A percentile compares a stretch with the other conserved stretches of the same genome.
These are phyloP conservation scores for Kodamaea laetipori DNA, from an alignment of 805 yeast species.

Conservation along the genomic window DNA sequence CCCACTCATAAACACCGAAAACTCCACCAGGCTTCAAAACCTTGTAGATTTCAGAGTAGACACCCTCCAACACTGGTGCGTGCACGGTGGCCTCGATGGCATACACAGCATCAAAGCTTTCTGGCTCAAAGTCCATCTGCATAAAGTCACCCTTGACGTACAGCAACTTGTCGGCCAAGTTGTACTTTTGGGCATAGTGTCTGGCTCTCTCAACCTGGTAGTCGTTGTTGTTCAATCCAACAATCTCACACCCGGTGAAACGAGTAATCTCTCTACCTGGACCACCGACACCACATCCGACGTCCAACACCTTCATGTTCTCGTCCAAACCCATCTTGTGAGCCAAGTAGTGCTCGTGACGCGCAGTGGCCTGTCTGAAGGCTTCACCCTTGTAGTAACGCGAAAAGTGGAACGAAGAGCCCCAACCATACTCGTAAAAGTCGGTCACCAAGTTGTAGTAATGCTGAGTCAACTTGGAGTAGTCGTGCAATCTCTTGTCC, in stretches of 20 bases:
- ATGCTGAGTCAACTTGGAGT: conserved; percentile 88
- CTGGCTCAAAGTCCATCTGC: conserved; percentile 96
- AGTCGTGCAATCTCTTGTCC: conserved; percentile 73
- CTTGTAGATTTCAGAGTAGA: conserved; percentile 89
- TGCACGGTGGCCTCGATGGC: conserved; percentile 99
- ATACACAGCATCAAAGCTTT: conserved; percentile 91
- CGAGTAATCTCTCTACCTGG: conserved; percentile 96
- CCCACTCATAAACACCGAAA: conserved; percentile 99
- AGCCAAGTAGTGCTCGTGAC: conserved; percentile 96
- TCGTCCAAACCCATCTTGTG: conserved; percentile 76
- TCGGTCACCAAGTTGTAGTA: conserved; percentile 97
- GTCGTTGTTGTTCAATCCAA: conserved; percentile 95
- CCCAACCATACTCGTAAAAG: conserved; percentile 99
- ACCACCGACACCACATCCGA: conserved; percentile 99
- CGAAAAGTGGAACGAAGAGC: conserved; percentile 95
- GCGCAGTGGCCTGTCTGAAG: conserved; percentile 90
- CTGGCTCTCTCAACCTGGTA: conserved; percentile 93
- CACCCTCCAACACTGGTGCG: conserved; percentile 96
- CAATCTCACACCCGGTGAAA: conserved; percentile 82
- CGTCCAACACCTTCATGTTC: conserved; percentile 88
- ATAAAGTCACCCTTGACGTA: conserved; percentile 97
- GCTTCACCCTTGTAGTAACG: conserved; percentile 93
- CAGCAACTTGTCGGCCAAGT: conserved; percentile 70
- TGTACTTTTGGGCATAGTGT: conserved; percentile 67
- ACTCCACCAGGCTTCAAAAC: conserved; percentile 97